Percentiles rank a stretch among this genome's conserved stretches.
phyloP scores from a whole-genome alignment of 78 protist genomes.

The Chrysochromulina parva region DNA sequence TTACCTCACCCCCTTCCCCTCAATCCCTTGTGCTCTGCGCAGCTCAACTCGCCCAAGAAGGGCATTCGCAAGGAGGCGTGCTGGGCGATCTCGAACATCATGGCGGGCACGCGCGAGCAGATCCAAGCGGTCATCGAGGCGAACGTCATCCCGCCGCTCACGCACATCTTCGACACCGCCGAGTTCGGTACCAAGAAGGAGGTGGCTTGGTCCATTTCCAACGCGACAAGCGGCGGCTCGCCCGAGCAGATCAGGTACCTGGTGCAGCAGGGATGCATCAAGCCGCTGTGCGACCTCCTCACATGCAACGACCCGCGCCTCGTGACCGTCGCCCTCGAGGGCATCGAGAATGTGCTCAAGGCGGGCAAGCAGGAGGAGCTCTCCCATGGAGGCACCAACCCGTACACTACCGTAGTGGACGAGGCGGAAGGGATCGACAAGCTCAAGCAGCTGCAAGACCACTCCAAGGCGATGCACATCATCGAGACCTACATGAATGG shows the following conservation, averaged over 20 bases:
- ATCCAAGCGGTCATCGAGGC: constrained; percentile 88
- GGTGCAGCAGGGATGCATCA: constrained; percentile 46
- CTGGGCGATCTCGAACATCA: constrained; percentile 97
- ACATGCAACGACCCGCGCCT: constrained; percentile 71
- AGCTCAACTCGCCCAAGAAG: constrained; percentile 30
- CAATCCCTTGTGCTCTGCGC: no score
- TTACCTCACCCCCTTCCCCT: no score
- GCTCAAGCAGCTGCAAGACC: constrained; percentile 59
- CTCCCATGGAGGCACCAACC: background rate
- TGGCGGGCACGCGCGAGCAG: constrained; percentile 93
- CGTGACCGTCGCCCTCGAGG: constrained; percentile 89
- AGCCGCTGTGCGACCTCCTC: constrained; percentile 87
- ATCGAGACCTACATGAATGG: no score
- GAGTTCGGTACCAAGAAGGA: constrained; percentile 90
- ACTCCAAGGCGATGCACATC: no score
- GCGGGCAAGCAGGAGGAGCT: constrained; percentile 54
- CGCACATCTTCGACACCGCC: constrained; percentile 53
- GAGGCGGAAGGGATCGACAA: constrained; percentile 76
- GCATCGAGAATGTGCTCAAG: constrained; percentile 80
- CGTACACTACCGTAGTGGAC: constrained; percentile 58
- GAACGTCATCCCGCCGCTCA: constrained; percentile 78
- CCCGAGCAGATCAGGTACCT: constrained; percentile 76
- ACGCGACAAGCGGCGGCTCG: constrained; percentile 89
- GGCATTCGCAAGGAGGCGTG: constrained; percentile 93
- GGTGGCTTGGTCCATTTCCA: constrained; percentile 97